A percentile compares a stretch with the other conserved stretches of the same genome.
Evolutionary conservation across 1,139 yeast genomes (phyloP).

Genomic region (Suhomyces chickasaworum): DNA sequence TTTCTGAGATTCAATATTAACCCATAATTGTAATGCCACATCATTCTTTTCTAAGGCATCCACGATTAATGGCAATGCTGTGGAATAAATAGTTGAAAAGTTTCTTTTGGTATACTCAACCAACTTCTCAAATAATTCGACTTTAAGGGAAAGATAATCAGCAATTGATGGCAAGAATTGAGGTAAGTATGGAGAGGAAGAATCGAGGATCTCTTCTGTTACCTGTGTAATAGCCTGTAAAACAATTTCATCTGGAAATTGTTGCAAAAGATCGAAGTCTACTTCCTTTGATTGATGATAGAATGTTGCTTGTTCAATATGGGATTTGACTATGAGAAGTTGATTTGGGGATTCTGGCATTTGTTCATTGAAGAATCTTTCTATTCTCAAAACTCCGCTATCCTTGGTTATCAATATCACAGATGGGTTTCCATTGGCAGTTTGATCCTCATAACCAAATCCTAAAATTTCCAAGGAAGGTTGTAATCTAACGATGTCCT

Average conservation of each 20-base stretch:
- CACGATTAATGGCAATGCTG: slow-evolving; percentile 39
- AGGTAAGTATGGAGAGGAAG: slow-evolving; percentile 50
- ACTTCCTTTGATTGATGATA: slow-evolving; percentile 51
- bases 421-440: slow-evolving; percentile 39
- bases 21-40: slow-evolving; percentile 57
- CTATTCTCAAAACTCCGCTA: slow-evolving; percentile 67
- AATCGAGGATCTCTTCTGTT: slow-evolving; percentile 55
- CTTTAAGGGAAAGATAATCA: slow-evolving; percentile 30
- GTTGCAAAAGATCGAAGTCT: slow-evolving; percentile 53
- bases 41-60: slow-evolving; percentile 58
- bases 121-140: slow-evolving; percentile 38
- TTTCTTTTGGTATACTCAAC: slow-evolving; percentile 49
- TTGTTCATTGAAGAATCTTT: slow-evolving; percentile 35
- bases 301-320: slow-evolving; percentile 80
- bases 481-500: slow-evolving; percentile 66
- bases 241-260: slow-evolving; percentile 37
- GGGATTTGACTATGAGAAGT: slow-evolving; percentile 58
- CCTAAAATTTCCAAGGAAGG: slow-evolving; percentile 60
- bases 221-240: slow-evolving; percentile 53
- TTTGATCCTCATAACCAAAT: slow-evolving; percentile 53
- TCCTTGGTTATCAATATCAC: slow-evolving; percentile 53
- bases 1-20: slow-evolving; percentile 27
- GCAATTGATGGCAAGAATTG: slow-evolving; percentile 29
- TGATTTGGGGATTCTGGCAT: slow-evolving; percentile 26
- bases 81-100: slow-evolving; percentile 39